Base-by-base conservation (phyloP, 331 rosid genomes). In the Quercus phellos region DNA sequence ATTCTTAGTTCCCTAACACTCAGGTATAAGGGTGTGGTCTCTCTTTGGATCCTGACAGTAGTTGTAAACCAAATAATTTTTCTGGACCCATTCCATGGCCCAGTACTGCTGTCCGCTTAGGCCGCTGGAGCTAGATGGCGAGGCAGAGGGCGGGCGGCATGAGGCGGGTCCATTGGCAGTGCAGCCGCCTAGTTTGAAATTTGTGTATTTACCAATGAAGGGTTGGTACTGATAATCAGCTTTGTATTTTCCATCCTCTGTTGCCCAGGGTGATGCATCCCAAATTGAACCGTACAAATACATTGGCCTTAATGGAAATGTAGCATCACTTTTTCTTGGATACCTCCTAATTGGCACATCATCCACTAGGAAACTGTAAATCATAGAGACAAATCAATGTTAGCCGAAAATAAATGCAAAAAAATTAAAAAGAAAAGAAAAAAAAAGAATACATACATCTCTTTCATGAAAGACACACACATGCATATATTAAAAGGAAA, bases 261-360 rank as follows among this genome's bases (percentile, higher is more conserved):
- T 93, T 2, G 99, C 98, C 99, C 99, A 95, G 3, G 87, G 27
- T 18, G 97, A 95, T 34, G 99, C 99, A 80, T 93, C 99, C 99
- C 99, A 93, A 77, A 93, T 91, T 17, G 98, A 91, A 30, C 98
- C 99, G 70, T 91, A 95, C 55, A 81, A 84, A 86, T 88, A 86
- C 99, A 95, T 87, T 73, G 96, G 88, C 60, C 99, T 84, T 53
- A 73, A 21, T 19, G 97, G 99, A 72, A 86, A 95, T 61, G 96
- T 95, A 2, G 90, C 88, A 29, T 95, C 96, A 73, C 87, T 90
- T 85, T 85, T 89, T 78, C 87, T 85, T 17, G 82, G 83, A 66
- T 93, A 95, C 79, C 86, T 87, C 73, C 99, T 89, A 76, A 95
- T 76, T 17, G 99, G 99, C 38, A 91, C 87, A 81, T 93, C 93